Conservation (phyloP, 208 protist species). For the Trypanosoma platydactyli region DNA sequence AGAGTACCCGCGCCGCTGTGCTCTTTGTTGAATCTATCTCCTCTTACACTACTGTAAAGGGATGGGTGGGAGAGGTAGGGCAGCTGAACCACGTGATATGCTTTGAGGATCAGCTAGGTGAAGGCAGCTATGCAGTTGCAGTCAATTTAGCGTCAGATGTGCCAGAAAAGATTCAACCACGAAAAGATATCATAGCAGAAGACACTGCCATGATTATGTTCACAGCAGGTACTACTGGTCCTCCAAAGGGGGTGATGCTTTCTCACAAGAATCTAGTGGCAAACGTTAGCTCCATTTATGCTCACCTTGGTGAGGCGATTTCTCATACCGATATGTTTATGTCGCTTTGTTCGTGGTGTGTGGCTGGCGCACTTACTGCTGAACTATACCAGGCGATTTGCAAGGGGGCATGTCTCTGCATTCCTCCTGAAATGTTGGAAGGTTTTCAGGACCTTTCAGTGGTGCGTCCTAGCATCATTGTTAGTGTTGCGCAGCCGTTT, state of each 20-base stretch:
- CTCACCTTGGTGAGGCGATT: constrained; percentile 76
- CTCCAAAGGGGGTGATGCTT: constrained; percentile 95
- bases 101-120: constrained; percentile 86
- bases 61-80: constrained; percentile 82
- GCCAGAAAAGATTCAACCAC: constrained; percentile 57
- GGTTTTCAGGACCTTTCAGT: constrained; percentile 86
- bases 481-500: constrained; percentile 82
- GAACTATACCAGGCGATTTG: constrained; percentile 89
- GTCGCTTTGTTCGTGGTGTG: constrained; percentile 91
- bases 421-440: constrained; percentile 85
- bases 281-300: constrained; percentile 86
- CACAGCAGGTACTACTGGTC: constrained; percentile 89
- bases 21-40: constrained; percentile 86
- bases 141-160: constrained; percentile 82
- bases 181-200: constrained; percentile 73
- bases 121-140: constrained; percentile 85
- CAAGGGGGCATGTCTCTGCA: constrained; percentile 84
- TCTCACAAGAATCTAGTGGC: constrained; percentile 92
- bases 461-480: constrained; percentile 86
- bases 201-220: constrained; percentile 93
- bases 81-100: constrained; percentile 83
- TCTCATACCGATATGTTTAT: constrained; percentile 90
- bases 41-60: constrained; percentile 70
- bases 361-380: constrained; percentile 72
- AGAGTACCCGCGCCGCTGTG: constrained; percentile 82